Conservation (phyloP, 495 filamentous ascomycete genomes). For the Tuber magnatum region DNA sequence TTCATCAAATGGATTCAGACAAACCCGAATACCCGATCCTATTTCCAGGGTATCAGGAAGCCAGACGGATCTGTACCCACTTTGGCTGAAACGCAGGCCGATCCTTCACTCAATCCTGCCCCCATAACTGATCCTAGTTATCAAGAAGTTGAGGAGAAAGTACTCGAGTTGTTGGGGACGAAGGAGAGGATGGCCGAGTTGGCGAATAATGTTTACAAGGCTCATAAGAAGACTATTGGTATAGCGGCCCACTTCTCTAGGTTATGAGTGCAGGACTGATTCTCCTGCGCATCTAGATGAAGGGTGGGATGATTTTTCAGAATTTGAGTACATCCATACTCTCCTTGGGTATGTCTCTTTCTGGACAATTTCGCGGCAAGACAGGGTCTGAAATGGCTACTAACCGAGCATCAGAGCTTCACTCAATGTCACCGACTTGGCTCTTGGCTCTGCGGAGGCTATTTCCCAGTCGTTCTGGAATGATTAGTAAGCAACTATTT, state of each 20-base stretch:
- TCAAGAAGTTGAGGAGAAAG: slow-evolving; percentile 42
- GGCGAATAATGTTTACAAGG: slow-evolving; percentile 56
- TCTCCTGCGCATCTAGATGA: slow-evolving; percentile 30
- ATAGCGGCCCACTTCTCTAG: background rate
- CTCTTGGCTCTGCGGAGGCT: slow-evolving; percentile 34
- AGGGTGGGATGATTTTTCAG: slow-evolving; percentile 52
- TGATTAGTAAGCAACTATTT: slow-evolving; percentile 9
- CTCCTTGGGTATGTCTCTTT: slow-evolving; percentile 43
- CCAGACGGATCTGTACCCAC: slow-evolving; percentile 47
- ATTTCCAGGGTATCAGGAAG: slow-evolving; percentile 51
- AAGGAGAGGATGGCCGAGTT: slow-evolving; percentile 44
- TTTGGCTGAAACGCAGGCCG: slow-evolving; percentile 14
- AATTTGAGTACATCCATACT: slow-evolving; percentile 56
- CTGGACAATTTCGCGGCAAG: background rate
- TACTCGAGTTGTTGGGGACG: slow-evolving; percentile 35
- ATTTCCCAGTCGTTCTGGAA: slow-evolving; percentile 24
- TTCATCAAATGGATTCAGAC: slow-evolving; percentile 60
- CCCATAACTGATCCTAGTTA: slow-evolving; percentile 37
- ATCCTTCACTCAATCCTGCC: slow-evolving; percentile 32
- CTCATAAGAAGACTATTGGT: slow-evolving; percentile 53
- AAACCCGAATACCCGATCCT: slow-evolving; percentile 49
- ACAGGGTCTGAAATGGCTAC: background rate
- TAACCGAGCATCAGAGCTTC: slow-evolving; percentile 26
- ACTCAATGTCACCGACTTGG: slow-evolving; percentile 53
- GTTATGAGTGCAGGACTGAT: background rate